Base-by-base conservation (phyloP, 2,329 filamentous ascomycete species). In the Ceratocystis variospora region DNA sequence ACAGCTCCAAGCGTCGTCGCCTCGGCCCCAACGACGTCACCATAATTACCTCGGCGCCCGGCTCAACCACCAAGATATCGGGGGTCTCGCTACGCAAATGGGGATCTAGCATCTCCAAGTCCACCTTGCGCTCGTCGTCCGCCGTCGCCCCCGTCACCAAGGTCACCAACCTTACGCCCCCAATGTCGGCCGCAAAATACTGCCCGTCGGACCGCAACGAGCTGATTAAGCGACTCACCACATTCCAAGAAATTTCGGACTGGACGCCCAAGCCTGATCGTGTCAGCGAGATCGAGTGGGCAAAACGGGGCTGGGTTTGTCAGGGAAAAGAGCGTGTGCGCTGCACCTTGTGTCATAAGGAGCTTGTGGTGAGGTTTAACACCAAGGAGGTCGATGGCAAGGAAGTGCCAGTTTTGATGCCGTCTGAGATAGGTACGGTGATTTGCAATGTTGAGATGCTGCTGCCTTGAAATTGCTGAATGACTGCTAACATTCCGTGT, bases 251-350 rank as follows among this genome's bases (percentile, higher is more conserved):
- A 70, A 86, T 97, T 61, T 94, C 90, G 65, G 84, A 88, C 73
- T 99, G 93, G 93, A 88, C 89, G n/a, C 88, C 90, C 0, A 97
- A 97, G 74, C 92, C 94, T 0, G 84, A 92, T 64, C 81, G 80
- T 44, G 86, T 97, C 71, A 90, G 85, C 73, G 94, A 97, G 76
- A 86, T 96, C 6, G 88, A 91, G 74, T 99, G 94, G 94, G 92
- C 92, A 0, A 96, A 93, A 78, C 80, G 89, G 67, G 93, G 93
- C 0, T 99, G 94, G 93, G 81, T 87, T 3, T 96, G 93, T 72
- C 85, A 88, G 59, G 87, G 87, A 71, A 85, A 86, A 70, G 91
- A 96, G 75, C 88, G 88, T 3, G 90, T 97, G 17, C 84, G 86
- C 19, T 99, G 94, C 74, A 86, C 88, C 50, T 84, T 92, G 1